Evolutionary conservation across 164 flowering plant genomes (phyloP).

Genomic region (Dillenia turbinata): DNA sequence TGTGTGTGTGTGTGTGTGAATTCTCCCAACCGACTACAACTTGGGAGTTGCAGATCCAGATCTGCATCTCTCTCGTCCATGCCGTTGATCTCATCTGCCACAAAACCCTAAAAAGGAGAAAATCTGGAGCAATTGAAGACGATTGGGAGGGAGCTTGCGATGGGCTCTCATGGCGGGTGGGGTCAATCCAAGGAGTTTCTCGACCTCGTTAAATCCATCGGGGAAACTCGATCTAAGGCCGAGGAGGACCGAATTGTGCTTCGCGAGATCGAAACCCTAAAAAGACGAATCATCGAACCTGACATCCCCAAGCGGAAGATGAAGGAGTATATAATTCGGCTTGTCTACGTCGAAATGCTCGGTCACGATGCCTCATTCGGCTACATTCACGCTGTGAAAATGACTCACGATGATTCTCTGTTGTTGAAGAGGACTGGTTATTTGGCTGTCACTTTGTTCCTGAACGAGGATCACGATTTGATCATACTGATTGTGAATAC

Average conservation of each 20-base stretch:
- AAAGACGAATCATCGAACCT: constrained; percentile 67
- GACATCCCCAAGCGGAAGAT: constrained; percentile 87
- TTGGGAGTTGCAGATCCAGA: too few relatives aligned
- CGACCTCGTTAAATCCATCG: constrained; percentile 93
- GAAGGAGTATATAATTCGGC: constrained; percentile 93
- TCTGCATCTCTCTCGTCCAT: too few relatives aligned
- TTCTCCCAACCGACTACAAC: too few relatives aligned
- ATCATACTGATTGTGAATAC: constrained; percentile 94
- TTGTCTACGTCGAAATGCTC: constrained; percentile 91
- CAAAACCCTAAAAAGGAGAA: too few relatives aligned
- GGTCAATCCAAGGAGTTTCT: constrained; percentile 92
- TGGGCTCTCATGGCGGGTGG: constrained; percentile 92
- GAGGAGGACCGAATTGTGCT: constrained; percentile 94
- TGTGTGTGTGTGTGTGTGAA: too few relatives aligned
- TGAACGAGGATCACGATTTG: constrained; percentile 90
- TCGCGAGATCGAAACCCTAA: constrained; percentile 82
- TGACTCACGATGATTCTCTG: constrained; percentile 86
- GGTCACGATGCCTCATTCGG: constrained; percentile 99
- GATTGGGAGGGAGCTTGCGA: constrained; percentile 96
- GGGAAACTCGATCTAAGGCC: constrained; percentile 94
- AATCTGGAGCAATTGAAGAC: constrained; percentile 92
- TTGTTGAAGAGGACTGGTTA: constrained; percentile 84
- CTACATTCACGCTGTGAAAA: constrained; percentile 97
- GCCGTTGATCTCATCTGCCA: too few relatives aligned
- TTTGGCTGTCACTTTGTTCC: constrained; percentile 84